Base-by-base conservation (phyloP, 129 eudicot genomes). In the Solidago caesia region DNA sequence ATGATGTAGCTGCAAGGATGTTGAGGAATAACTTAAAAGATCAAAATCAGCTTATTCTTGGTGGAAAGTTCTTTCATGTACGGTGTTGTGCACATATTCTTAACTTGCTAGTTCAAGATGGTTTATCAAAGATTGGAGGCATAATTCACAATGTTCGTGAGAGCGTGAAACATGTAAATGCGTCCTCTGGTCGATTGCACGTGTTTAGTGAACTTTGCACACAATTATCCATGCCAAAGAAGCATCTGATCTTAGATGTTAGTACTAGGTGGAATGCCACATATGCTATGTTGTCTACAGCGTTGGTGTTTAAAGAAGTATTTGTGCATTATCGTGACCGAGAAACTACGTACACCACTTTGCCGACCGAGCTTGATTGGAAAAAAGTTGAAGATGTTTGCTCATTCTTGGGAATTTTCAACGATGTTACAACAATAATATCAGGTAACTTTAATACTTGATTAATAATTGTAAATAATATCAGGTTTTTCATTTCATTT, bases 61-160 rank as follows among this genome's bases (percentile, higher is more conserved):
- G 26, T 70, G 49, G 48, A 29, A 48, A 58, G 64, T 58, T 58
- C 39, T 66, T 66, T 66, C 71, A 66, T 66, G 71, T 66, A 41
- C 47, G 59, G n/a, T 46, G 72, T 68, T 68, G 72, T 46, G 73
- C 45, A 10, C 73, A 47, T 27, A 48, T 68, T 49, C 44, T 68
- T 7, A 26, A 68, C 45, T 68, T 68, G 25, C 27, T 68, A 15
- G 63, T 55, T 55, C 29, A 53, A 71, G 65, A 71, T 42, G 65
- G 52, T n/a, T 2, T 71, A 3, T 55, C 39, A 13, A 15, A 39
- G 42, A 53, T 71, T 56, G 15, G 15, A 33, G 49, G 5, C 5
- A 55, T 71, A 39, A 41, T 71, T 53, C 39, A 16, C 9, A 56
- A 71, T 55, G 65, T 71, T 53, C 65, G 52, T 55, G 75, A 29